Evolutionary conservation across 2,329 filamentous ascomycete species (phyloP).

Genomic region (Lecanoromycetidae sp.): DNA sequence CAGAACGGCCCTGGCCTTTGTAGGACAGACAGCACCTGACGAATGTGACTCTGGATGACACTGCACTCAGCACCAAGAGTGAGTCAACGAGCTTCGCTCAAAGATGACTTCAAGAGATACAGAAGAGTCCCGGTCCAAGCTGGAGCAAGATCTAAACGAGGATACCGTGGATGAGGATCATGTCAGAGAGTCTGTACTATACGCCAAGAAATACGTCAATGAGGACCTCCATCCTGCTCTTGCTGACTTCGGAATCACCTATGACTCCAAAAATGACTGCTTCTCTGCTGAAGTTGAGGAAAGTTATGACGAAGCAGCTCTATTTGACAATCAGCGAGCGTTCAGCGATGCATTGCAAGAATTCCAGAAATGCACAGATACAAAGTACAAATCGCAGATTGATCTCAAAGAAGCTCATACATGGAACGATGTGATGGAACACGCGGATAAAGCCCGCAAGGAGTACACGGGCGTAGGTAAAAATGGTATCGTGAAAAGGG

Average conservation of each 20-base stretch:
- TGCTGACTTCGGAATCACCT: constrained; percentile 3
- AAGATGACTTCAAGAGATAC: too few species aligned
- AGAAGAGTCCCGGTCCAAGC: neutral
- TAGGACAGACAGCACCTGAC: too few species aligned
- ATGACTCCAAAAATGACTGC: constrained; percentile 2
- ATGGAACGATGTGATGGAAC: constrained; percentile 10
- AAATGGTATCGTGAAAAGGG: constrained; percentile 7
- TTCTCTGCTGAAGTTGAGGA: neutral
- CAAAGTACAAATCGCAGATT: neutral
- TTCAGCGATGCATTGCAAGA: constrained; percentile 7
- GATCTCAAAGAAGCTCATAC: constrained; percentile 8
- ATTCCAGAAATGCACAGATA: neutral
- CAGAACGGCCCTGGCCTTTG: too few species aligned
- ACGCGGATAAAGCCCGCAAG: constrained; percentile 6
- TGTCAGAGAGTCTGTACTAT: neutral
- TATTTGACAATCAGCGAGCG: constrained; percentile 4
- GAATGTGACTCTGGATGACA: too few species aligned
- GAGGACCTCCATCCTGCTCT: constrained; percentile 12
- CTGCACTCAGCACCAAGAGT: too few species aligned
- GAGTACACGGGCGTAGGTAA: constrained; percentile 8
- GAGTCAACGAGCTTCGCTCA: too few species aligned
- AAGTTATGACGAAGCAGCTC: neutral
- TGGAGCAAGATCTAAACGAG: neutral
- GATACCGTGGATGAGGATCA: neutral
- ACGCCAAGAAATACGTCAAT: constrained; percentile 1